Percentiles rank a stretch among this genome's conserved stretches.
Evolutionary conservation across 1,284 basidiomycete species (phyloP).

Genomic region (Mixia osmundae): DNA sequence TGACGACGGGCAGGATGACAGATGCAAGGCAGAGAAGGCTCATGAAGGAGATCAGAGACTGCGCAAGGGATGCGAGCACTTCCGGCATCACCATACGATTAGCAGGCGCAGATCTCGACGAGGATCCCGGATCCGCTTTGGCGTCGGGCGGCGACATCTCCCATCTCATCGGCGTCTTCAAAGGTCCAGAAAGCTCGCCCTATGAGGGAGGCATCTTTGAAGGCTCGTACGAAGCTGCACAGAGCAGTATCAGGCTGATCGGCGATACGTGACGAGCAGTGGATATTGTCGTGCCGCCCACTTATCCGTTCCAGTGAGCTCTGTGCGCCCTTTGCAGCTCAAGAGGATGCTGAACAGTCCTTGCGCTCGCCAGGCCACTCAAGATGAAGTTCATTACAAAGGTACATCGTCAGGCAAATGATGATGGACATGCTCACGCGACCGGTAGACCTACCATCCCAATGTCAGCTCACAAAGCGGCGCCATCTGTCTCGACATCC

Average conservation of each 20-base stretch:
- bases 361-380: constrained; percentile 83
- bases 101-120: too few species aligned
- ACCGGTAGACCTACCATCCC: constrained; percentile 19
- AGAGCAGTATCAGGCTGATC: not conserved
- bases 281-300: constrained; percentile 8
- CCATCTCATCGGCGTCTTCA: constrained; percentile 38
- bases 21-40: too few species aligned
- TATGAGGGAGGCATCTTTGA: constrained; percentile 85
- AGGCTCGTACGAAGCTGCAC: constrained; percentile 29
- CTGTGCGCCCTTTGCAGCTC: not conserved
- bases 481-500: constrained; percentile 50
- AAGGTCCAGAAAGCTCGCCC: constrained; percentile 54
- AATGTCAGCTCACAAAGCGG: constrained; percentile 87
- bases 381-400: constrained; percentile 47
- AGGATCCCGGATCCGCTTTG: too few species aligned
- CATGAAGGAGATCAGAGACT: too few species aligned
- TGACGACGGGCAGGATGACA: too few species aligned
- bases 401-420: constrained; percentile 2
- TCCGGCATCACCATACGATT: too few species aligned
- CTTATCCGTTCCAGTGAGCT: constrained; percentile 6
- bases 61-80: too few species aligned
- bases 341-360: constrained; percentile 38
- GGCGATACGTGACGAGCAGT: constrained; percentile 1
- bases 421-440: not conserved
- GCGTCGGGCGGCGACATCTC: too few species aligned